These are phyloP conservation scores for Cephaloascus fragrans DNA, from an alignment of 805 yeast species.

Conservation along the genomic window DNA sequence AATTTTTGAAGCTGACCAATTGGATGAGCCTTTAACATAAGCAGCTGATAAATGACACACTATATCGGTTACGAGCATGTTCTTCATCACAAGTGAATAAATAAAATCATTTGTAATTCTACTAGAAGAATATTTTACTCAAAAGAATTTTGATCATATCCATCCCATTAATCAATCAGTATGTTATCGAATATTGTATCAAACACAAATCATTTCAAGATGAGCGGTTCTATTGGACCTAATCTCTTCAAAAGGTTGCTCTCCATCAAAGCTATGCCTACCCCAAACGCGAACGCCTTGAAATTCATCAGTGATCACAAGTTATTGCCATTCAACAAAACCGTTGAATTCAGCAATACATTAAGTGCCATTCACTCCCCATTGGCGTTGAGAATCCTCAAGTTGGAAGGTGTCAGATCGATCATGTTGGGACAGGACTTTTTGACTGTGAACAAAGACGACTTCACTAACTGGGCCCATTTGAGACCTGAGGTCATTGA, in stretches of 20 bases:
- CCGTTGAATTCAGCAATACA: slow-evolving; percentile 43
- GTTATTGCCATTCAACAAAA: slow-evolving; percentile 37
- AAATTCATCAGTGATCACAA: slow-evolving; percentile 46
- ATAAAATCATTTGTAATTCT: too few species aligned
- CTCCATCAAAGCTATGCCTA: slow-evolving; percentile 38
- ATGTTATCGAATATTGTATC: too few species aligned
- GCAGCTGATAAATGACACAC: too few species aligned
- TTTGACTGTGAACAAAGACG: slow-evolving; percentile 61
- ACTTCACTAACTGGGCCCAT: slow-evolving; percentile 48
- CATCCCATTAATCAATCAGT: too few species aligned
- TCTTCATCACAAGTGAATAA: too few species aligned
- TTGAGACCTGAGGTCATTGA: slow-evolving; percentile 53
- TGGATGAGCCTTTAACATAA: too few species aligned
- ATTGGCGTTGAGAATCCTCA: slow-evolving; percentile 50
- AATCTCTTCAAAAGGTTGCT: slow-evolving; percentile 13
- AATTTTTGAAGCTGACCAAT: too few species aligned
- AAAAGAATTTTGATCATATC: too few species aligned
- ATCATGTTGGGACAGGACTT: slow-evolving; percentile 70
- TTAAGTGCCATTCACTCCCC: slow-evolving; percentile 55
- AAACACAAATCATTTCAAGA: too few species aligned
- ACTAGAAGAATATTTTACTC: too few species aligned
- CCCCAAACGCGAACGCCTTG: slow-evolving; percentile 71
- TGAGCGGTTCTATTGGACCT: too few species aligned
- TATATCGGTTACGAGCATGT: too few species aligned
- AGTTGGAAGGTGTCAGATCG: slow-evolving; percentile 54